Percentiles rank a stretch among this genome's conserved stretches.
These are phyloP conservation scores for Myotisia sp. DNA, from an alignment of 2,329 filamentous ascomycete genomes.

Conservation along the genomic window DNA sequence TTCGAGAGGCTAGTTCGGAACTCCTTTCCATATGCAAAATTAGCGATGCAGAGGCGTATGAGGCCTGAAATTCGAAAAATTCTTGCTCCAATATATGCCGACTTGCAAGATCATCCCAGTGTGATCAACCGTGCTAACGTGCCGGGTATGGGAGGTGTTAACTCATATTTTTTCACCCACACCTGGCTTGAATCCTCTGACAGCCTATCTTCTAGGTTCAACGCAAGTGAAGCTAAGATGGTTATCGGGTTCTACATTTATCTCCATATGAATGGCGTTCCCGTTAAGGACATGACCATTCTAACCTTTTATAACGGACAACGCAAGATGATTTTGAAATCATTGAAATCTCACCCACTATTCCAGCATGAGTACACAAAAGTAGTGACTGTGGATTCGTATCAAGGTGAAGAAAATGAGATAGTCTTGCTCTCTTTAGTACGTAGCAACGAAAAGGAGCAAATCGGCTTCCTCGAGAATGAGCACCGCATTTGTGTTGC, in stretches of 20 bases:
- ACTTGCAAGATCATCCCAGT: slow-evolving; percentile 43
- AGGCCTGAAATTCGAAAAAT: slow-evolving; percentile 51
- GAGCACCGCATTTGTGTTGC: slow-evolving; percentile 50
- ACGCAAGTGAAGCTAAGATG: slow-evolving; percentile 61
- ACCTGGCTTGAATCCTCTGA: slow-evolving; percentile 51
- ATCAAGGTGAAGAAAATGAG: slow-evolving; percentile 84
- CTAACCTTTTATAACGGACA: slow-evolving; percentile 85
- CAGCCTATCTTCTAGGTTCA: slow-evolving; percentile 51
- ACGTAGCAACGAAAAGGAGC: slow-evolving; percentile 45
- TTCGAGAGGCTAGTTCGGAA: slow-evolving; percentile 66
- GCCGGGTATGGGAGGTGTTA: slow-evolving; percentile 47
- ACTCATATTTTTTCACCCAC: slow-evolving; percentile 51
- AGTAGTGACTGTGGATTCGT: slow-evolving; percentile 73
- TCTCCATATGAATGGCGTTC: slow-evolving; percentile 52
- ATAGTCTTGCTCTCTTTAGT: slow-evolving; percentile 69
- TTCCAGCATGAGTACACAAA: slow-evolving; percentile 38
- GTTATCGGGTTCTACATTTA: slow-evolving; percentile 58
- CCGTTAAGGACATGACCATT: slow-evolving; percentile 53
- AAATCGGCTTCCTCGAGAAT: slow-evolving; percentile 61
- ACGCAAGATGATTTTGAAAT: slow-evolving; percentile 46
- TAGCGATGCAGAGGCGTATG: slow-evolving; percentile 59
- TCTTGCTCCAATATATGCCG: slow-evolving; percentile 47
- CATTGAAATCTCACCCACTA: slow-evolving; percentile 29
- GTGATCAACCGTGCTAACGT: slow-evolving; percentile 42
- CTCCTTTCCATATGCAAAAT: slow-evolving; percentile 46